These are phyloP conservation scores for Hibiscus tridactylites DNA, from an alignment of 345 rosid species.

Conservation along the genomic window DNA sequence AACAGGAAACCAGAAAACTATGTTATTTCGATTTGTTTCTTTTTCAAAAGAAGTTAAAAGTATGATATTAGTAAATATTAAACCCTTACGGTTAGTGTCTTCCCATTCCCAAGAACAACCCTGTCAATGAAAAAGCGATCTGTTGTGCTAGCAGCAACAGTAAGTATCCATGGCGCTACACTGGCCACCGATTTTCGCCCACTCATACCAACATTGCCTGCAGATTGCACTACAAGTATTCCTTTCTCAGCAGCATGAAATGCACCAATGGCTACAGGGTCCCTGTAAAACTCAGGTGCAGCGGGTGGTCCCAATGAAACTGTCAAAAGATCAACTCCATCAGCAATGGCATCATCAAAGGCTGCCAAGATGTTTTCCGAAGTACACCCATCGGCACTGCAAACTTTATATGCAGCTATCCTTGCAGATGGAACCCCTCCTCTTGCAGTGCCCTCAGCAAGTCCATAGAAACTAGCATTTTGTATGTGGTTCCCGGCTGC, in stretches of 20 bases:
- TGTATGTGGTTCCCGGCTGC: neutral
- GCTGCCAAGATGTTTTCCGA: slow-evolving; percentile 15
- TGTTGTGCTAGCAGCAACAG: slow-evolving; percentile 39
- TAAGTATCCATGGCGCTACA: slow-evolving; percentile 44
- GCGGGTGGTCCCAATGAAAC: slow-evolving; percentile 2
- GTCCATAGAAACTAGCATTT: slow-evolving; percentile 4
- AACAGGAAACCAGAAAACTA: neutral
- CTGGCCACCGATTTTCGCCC: neutral
- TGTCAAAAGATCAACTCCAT: slow-evolving; percentile 28
- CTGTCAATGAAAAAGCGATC: slow-evolving; percentile 30
- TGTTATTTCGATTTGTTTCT: too few relatives aligned
- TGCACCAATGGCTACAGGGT: neutral
- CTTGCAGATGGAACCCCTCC: slow-evolving; percentile 23
- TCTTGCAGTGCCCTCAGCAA: slow-evolving; percentile 1
- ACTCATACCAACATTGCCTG: slow-evolving; percentile 15
- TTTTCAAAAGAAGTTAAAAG: too few relatives aligned
- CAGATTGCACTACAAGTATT: slow-evolving; percentile 20
- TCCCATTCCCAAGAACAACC: slow-evolving; percentile 34
- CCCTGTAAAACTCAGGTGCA: neutral
- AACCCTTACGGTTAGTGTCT: slow-evolving; percentile 28
- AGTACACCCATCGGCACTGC: neutral
- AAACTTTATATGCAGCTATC: slow-evolving; percentile 24
- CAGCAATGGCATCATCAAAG: slow-evolving; percentile 40
- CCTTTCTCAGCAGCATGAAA: slow-evolving; percentile 27
- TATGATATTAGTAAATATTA: too few relatives aligned